Evolutionary conservation across 495 filamentous ascomycete species (phyloP), one percentile per base, ranked within the genome.

Genomic region (Pyrenopolyporus hunteri): DNA sequence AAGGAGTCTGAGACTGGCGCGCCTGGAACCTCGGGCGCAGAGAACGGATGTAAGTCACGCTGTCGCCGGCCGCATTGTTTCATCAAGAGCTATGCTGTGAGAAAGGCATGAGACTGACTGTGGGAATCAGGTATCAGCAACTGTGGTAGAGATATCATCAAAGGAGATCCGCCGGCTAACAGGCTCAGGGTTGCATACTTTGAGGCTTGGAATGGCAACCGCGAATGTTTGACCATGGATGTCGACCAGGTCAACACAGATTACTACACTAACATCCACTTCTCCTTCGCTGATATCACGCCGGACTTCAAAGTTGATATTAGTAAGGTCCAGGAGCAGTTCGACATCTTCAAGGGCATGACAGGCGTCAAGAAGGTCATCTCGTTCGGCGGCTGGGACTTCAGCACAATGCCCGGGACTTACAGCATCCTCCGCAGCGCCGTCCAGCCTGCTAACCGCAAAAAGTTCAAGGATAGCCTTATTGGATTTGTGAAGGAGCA

Each of bases 301-400:
- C 77, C 58, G 16, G 40, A 63, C 6, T 62, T 75, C 28, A 40
- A 67, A 11, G 54, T 80, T 22, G 31, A 32, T 25, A 47, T 57
- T 17, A 29, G 32, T 26, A 14, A 37, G 22, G n/a, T 35, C 10
- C 5, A 32, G 19, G 25, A 66, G 23, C 50, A 62, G 17, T 70
- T 68, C 25, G 47, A 57, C 6, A 9, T 37, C 19, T 76, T 78
- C 53, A 49, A 56, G 8, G 10, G 36, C 0, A 22, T 74, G 31
- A 45, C 32, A 10, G 58, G 33, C 0, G 31, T 71, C 6, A 78
- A 77, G 43, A 57, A 59, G 9, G 73, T 83, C 32, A 7, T 82
- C 1, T 78, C 76, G 0, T 71, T 83, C 50, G 81, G 81, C 7
- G 81, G 80, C 2, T 82, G 80, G 80, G 61, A 46, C 0, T 80